Evolutionary conservation across 352 stramenopile species (phyloP), one percentile per base, ranked within the genome.

Genomic region (Poterioochromonas sp.): DNA sequence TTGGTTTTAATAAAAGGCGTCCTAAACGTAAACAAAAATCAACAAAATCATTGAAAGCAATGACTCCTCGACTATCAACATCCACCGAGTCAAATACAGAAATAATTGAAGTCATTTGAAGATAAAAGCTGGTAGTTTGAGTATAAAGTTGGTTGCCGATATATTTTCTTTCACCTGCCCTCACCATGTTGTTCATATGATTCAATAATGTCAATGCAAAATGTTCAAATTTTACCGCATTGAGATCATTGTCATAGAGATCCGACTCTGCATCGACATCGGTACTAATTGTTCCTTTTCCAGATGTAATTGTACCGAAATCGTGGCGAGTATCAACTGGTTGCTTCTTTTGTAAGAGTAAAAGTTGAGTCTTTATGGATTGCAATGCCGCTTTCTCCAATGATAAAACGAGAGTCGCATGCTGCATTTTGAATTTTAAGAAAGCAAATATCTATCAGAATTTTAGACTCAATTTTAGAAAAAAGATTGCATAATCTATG

Each of bases 31-130:
- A 54, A 35, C 39, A 51, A 39, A 74, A 74, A 18, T 51, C 32
- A 39, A n/a, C 32, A n/a, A 74, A 74, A 34, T 74, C 65, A n/a
- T 29, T 15, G 12, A 51, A 74, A n/a, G 49, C 40, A 26, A 74
- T 54, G 22, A 58, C 15, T 37, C 65, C 65, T 2, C 65, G 37
- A 12, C 20, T 37, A n/a, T 74, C 65, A 35, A 74, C 40, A 39
- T 74, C 65, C 1, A 74, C 40, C 18, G 15, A 3, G n/a, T 74
- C 65, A n/a, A 74, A 74, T 12, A 44, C 15, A 29, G 32, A 41
- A 15, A 43, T 44, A 15, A 71, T 71, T 47, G 32, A 43, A 29
- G 3, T 5, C 2, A 71, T 40, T 44, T 71, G 32, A 41, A 40
- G 5, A 44, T 35, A 47, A 8, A 71, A 71, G 8, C 1, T 29